Percentiles rank a stretch among this genome's conserved stretches.
phyloP scores from a whole-genome alignment of 106 monocot species.

The Amphibolis antarctica region DNA sequence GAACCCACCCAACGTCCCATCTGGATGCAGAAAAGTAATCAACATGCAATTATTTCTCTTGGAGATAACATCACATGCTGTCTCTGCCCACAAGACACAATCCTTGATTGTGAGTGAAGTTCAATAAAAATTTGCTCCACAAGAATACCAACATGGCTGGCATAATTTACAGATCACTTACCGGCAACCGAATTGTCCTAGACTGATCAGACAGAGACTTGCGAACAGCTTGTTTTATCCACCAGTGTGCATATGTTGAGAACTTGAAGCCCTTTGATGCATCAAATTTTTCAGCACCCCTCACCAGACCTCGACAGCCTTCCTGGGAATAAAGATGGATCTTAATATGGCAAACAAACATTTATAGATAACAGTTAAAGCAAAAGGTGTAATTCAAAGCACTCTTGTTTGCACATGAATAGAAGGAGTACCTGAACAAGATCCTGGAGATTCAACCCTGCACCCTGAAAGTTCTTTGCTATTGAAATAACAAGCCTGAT shows the following conservation, averaged over 20 bases:
- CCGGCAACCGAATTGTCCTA: slow-evolving; percentile 80
- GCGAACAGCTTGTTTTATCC: slow-evolving; percentile 93
- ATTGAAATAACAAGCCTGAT: slow-evolving; percentile 97
- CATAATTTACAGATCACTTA: slow-evolving; percentile 39
- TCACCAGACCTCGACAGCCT: slow-evolving; percentile 81
- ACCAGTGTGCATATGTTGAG: slow-evolving; percentile 98
- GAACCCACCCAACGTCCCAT: no score
- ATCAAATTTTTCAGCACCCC: slow-evolving; percentile 94
- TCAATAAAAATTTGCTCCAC: no score
- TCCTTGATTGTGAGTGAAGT: no score
- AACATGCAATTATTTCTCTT: no score
- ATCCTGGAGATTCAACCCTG: slow-evolving; percentile 81
- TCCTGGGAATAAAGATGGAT: slow-evolving; percentile 36
- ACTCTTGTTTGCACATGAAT: neutral
- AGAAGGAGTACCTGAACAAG: slow-evolving; percentile 80
- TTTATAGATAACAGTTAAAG: no score
- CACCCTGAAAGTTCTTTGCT: slow-evolving; percentile 76
- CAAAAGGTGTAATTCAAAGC: neutral
- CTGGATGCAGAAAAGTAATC: no score
- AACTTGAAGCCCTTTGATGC: slow-evolving; percentile 97
- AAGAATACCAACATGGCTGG: no score
- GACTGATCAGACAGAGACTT: slow-evolving; percentile 84
- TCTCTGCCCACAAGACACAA: no score
- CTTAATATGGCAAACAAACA: slow-evolving; percentile 7
- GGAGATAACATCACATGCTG: no score